phyloP scores from a whole-genome alignment of 2,329 filamentous ascomycete species.

The Davidsoniella neocaledoniae region DNA sequence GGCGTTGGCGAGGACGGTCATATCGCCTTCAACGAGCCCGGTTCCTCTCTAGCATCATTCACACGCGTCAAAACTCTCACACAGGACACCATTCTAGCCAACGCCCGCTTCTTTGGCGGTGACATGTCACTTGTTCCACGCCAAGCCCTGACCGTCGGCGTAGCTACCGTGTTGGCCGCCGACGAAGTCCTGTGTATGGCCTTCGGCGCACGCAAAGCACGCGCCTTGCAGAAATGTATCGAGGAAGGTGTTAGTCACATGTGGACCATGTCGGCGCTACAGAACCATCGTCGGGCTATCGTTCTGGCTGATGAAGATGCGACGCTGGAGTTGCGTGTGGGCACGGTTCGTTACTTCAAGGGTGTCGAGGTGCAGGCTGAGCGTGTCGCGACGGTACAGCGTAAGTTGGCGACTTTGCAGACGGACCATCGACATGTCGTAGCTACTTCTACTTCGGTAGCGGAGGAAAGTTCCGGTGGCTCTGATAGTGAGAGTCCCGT shows the following conservation, averaged over 20 bases:
- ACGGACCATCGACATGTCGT: slow-evolving; percentile 24
- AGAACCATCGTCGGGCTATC: slow-evolving; percentile 66
- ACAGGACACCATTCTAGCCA: slow-evolving; percentile 73
- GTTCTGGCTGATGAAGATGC: slow-evolving; percentile 73
- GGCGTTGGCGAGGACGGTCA: slow-evolving; percentile 77
- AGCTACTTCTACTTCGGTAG: background rate
- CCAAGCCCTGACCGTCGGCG: slow-evolving; percentile 72
- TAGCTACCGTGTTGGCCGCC: slow-evolving; percentile 68
- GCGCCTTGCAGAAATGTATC: slow-evolving; percentile 63
- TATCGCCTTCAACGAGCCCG: slow-evolving; percentile 83
- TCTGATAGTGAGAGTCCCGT: background rate
- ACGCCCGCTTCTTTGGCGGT: slow-evolving; percentile 68
- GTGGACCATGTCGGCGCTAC: slow-evolving; percentile 73
- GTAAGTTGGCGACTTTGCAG: slow-evolving; percentile 31
- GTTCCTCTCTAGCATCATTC: slow-evolving; percentile 57
- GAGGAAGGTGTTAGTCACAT: slow-evolving; percentile 77
- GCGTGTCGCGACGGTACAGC: slow-evolving; percentile 13
- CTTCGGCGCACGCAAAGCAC: slow-evolving; percentile 62
- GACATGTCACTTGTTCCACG: slow-evolving; percentile 58
- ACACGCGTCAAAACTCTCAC: slow-evolving; percentile 77
- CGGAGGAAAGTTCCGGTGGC: too few species aligned
- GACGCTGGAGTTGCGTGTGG: slow-evolving; percentile 54
- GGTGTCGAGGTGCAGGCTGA: slow-evolving; percentile 47
- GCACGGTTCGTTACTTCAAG: slow-evolving; percentile 59
- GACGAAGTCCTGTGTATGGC: slow-evolving; percentile 72